phyloP scores from a whole-genome alignment of 2,329 filamentous ascomycete species.

The Colletotrichum cordylinicola region DNA sequence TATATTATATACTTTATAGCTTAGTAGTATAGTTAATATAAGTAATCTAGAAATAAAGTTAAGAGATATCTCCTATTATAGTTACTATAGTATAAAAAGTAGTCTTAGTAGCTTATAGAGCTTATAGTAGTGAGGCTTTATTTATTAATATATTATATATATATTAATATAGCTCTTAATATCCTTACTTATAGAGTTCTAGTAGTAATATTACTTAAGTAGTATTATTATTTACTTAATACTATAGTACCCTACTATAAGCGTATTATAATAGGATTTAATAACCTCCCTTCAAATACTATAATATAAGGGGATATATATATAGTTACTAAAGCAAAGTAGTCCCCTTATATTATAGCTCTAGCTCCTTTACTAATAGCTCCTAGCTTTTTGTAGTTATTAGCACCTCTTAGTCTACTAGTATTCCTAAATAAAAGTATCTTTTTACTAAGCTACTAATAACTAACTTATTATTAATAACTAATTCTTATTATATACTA shows the following conservation, averaged over 20 bases:
- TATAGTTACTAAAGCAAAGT: no score
- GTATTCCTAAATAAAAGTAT: no score
- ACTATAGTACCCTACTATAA: not conserved
- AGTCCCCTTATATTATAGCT: no score
- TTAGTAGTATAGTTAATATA: not conserved
- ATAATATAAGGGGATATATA: no score
- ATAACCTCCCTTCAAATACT: not conserved
- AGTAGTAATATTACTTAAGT: not conserved
- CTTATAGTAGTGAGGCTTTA: not conserved
- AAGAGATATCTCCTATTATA: not conserved
- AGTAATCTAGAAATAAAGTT: not conserved
- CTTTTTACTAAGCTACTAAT: no score
- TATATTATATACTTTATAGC: not conserved
- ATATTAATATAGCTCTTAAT: not conserved
- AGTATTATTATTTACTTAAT: not conserved
- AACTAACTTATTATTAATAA: no score
- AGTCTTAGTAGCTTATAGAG: not conserved
- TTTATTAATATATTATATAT: not conserved
- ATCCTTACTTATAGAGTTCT: not conserved
- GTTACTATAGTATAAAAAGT: not conserved
- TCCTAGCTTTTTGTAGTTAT: no score
- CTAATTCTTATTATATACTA: no score
- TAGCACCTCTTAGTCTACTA: no score
- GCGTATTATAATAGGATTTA: not conserved
- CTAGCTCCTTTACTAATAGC: no score